Evolutionary conservation across 1,139 yeast genomes (phyloP).

Genomic region (Yamadazyma aaseri): DNA sequence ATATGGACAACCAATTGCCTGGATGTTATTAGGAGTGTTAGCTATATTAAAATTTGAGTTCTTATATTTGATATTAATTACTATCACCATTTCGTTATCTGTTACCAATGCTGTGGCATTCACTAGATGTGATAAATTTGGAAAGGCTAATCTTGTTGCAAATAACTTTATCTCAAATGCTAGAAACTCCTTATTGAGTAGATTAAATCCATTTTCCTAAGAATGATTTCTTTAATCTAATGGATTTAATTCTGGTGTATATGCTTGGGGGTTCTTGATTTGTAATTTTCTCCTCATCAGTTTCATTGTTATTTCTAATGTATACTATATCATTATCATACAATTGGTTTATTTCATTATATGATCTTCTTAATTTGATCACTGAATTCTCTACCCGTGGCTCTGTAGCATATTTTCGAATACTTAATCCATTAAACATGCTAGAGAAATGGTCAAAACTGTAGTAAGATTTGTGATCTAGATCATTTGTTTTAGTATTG

Average conservation of each 20-base stretch:
- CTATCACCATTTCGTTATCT: conserved; percentile 68
- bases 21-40: conserved; percentile 72
- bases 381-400: too few relatives aligned
- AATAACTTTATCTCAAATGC: conserved; percentile 50
- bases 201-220: conserved; percentile 46
- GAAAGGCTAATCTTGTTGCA: conserved; percentile 64
- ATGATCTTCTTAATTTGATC: neutral
- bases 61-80: conserved; percentile 64
- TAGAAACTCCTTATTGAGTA: conserved; percentile 45
- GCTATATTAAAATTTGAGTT: conserved; percentile 78
- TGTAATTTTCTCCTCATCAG: too few relatives aligned
- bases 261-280: too few relatives aligned
- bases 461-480: too few relatives aligned
- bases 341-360: neutral
- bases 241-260: neutral
- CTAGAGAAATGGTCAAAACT: too few relatives aligned
- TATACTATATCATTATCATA: conserved; percentile 8
- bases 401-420: too few relatives aligned
- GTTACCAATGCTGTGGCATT: conserved; percentile 85
- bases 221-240: neutral
- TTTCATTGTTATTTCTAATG: conserved; percentile 3
- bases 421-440: too few relatives aligned
- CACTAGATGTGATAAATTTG: conserved; percentile 86
- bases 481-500: too few relatives aligned
- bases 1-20: conserved; percentile 71